A percentile compares a stretch with the other conserved stretches of the same genome.
Evolutionary conservation across 257 asterid species (phyloP).

Genomic region (Gynochthodes officinalis): DNA sequence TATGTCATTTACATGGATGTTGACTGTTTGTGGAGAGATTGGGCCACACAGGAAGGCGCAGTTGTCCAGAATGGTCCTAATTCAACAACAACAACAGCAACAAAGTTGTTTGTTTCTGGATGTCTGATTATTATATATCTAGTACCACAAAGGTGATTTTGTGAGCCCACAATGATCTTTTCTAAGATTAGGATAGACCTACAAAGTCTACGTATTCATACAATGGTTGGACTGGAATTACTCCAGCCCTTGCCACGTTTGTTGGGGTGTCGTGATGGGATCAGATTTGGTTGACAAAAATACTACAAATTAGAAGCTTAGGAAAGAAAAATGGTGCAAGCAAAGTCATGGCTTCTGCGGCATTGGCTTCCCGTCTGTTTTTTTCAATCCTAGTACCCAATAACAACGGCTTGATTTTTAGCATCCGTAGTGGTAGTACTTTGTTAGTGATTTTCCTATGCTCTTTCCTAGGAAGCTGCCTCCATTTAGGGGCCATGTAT

Average conservation of each 20-base stretch:
- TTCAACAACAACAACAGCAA: background rate
- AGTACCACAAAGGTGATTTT: conserved; percentile 16
- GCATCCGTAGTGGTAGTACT: too few relatives aligned
- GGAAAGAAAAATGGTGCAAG: background rate
- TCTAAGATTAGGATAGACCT: conserved; percentile 22
- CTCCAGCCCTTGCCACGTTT: background rate
- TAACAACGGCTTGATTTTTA: too few relatives aligned
- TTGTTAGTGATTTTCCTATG: too few relatives aligned
- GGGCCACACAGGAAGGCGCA: conserved; percentile 28
- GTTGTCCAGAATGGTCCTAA: conserved; percentile 23
- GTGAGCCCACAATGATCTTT: conserved; percentile 38
- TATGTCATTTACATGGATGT: conserved; percentile 44
- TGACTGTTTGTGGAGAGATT: conserved; percentile 33
- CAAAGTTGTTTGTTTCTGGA: conserved; percentile 15
- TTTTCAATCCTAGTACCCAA: conserved; percentile 7
- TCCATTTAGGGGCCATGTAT: conserved; percentile 37
- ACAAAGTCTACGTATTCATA: conserved; percentile 11
- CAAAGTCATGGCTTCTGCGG: too few relatives aligned
- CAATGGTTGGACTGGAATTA: background rate
- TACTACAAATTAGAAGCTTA: background rate
- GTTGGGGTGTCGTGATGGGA: conserved; percentile 19
- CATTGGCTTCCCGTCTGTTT: too few relatives aligned
- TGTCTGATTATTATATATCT: conserved; percentile 20
- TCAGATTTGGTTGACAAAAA: conserved; percentile 13
- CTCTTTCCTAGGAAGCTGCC: conserved; percentile 42